Base-by-base conservation (phyloP, 2,329 filamentous ascomycete species). In the Aspergillus sp. region DNA sequence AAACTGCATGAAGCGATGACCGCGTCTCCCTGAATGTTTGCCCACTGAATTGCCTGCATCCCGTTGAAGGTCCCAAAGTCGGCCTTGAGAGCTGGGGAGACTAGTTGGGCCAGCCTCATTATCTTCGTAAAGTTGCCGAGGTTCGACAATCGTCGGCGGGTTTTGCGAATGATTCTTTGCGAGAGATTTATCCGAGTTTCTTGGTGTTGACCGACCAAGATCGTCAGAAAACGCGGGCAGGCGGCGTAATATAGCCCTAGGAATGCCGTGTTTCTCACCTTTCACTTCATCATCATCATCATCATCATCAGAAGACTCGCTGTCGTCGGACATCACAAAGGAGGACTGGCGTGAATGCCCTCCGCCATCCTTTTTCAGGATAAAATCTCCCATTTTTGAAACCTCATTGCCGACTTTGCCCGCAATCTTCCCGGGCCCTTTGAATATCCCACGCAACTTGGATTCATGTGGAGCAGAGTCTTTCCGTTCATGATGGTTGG, bases 401-500 rank as follows among this genome's bases (percentile, higher is more conserved):
- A 87, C 81, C 65, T 88, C 86, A 60, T 80, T 81, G n/a, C 84
- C 82, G 3, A 96, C 84, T 31, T 91, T 82, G 31, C 85, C 89
- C 60, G 91, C 90, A 61, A 93, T 86, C 55, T 89, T 82, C 50
- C 86, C 84, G 3, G 68, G 67, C 0, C 87, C 88, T 75, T 91
- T 93, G 75, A 96, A 89, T 48, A 96, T 87, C 6, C 88, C 86
- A 43, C 87, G 85, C 8, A 91, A 80, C 37, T 84, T 86, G 9
- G 84, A 85, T 77, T 86, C 67, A 76, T 77, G 64, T 70, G 79
- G 56, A 45, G 64, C 55, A 3, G 62, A 57, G 2, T 66, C 68
- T 41, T 70, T 76, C 19, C 68, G 63, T 19, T 63, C 60, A 52
- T 64, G 68, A 19, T 60, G 55, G 21, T 65, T 67, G 12, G 57